Percentiles rank a stretch among this genome's conserved stretches.
These are phyloP conservation scores for Pyrenochaeta sp. DNA, from an alignment of 2,329 filamentous ascomycete species.

Conservation along the genomic window DNA sequence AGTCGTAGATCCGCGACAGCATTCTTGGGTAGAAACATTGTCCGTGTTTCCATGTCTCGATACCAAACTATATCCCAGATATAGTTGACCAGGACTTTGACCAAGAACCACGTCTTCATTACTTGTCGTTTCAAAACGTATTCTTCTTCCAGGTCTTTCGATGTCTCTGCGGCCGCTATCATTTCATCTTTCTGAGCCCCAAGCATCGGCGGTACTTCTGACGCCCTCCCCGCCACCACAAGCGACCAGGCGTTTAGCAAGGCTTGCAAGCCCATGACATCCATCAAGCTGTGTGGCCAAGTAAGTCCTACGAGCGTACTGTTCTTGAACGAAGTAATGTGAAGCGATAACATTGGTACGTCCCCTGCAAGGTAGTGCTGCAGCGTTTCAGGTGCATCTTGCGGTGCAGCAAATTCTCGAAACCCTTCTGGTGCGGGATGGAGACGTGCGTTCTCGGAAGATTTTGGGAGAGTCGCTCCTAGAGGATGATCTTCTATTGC, in stretches of 20 bases:
- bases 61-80: conserved; percentile 10
- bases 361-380: conserved; percentile 38
- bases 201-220: conserved; percentile 45
- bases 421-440: conserved; percentile 8
- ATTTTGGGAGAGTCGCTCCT: conserved; percentile 48
- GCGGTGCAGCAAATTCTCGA: conserved; percentile 8
- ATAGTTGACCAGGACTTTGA: conserved; percentile 14
- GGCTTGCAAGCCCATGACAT: conserved; percentile 54
- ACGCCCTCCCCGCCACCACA: conserved; percentile 53
- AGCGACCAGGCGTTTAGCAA: conserved; percentile 58
- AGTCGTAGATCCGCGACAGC: conserved; percentile 19
- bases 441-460: conserved; percentile 1
- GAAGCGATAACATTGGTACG: conserved; percentile 56
- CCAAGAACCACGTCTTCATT: conserved; percentile 19
- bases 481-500: conserved; percentile 53
- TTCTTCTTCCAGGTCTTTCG: conserved; percentile 12
- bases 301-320: conserved; percentile 58
- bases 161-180: conserved; percentile 4
- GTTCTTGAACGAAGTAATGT: conserved; percentile 59
- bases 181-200: conserved; percentile 48
- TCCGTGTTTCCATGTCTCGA: conserved; percentile 37
- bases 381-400: conserved; percentile 16
- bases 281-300: conserved; percentile 59
- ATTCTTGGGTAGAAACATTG: conserved; percentile 50
- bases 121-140: conserved; percentile 20